Evolutionary conservation across 2,329 filamentous ascomycete species (phyloP).

Genomic region (Ascochyta clinopodiicola): DNA sequence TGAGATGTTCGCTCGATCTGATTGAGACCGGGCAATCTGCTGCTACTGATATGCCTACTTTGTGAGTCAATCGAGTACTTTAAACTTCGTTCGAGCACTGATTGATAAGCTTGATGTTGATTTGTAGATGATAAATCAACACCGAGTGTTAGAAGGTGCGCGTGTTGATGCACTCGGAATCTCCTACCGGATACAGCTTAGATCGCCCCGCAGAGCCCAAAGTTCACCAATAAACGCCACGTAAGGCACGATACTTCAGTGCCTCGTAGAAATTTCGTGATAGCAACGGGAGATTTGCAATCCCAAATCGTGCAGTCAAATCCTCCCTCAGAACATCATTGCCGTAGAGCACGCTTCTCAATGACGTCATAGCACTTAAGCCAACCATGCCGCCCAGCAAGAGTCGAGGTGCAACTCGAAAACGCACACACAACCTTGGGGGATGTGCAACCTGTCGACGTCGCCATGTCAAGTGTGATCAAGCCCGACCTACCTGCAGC

Average conservation of each 20-base stretch:
- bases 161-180: conserved; percentile 5
- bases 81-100: not conserved
- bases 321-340: not conserved
- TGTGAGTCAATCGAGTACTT: not conserved
- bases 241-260: not conserved
- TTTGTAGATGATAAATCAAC: conserved; percentile 6
- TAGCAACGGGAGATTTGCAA: not conserved
- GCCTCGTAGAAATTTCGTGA: conserved; percentile 3
- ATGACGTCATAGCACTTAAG: conserved; percentile 7
- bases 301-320: not conserved
- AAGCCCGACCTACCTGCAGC: conserved; percentile 10
- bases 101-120: conserved; percentile 3
- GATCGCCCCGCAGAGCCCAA: conserved; percentile 3
- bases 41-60: not conserved
- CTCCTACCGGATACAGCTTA: conserved; percentile 5
- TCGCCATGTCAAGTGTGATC: conserved; percentile 21
- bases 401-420: conserved; percentile 10
- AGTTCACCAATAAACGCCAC: conserved; percentile 2
- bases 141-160: not conserved
- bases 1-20: too few species aligned
- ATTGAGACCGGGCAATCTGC: not conserved
- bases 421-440: conserved; percentile 23
- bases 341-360: not conserved
- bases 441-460: conserved; percentile 20
- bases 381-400: conserved; percentile 13